Conservation (phyloP, 2,329 filamentous ascomycete genomes). For the Byssoonygena ceratinophila region DNA sequence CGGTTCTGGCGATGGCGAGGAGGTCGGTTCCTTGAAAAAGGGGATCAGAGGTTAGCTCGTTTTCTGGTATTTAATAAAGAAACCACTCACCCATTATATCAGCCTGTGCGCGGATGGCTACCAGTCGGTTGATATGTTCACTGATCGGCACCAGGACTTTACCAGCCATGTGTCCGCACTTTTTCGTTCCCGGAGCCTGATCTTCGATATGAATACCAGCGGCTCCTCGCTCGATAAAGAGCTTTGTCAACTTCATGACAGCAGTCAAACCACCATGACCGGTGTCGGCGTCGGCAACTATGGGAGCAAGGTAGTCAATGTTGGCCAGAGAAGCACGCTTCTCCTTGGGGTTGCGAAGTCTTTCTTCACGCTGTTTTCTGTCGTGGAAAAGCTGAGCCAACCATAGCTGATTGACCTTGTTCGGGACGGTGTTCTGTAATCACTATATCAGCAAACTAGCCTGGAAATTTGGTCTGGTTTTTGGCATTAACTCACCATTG, state of each 20-base stretch:
- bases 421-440: constrained; percentile 83
- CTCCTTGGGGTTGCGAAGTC: constrained; percentile 62
- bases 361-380: constrained; percentile 95
- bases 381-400: constrained; percentile 99
- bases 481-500: constrained; percentile 52
- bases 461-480: not conserved
- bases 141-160: constrained; percentile 94
- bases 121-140: constrained; percentile 95
- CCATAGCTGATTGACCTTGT: constrained; percentile 96
- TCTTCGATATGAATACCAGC: constrained; percentile 98
- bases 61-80: too few species aligned
- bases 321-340: constrained; percentile 65
- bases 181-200: constrained; percentile 96
- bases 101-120: constrained; percentile 92
- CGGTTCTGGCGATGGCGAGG: constrained; percentile 82
- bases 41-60: too few species aligned
- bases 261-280: constrained; percentile 96
- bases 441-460: not conserved
- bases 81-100: constrained; percentile 76
- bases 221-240: constrained; percentile 92
- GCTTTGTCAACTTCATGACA: constrained; percentile 97
- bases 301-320: constrained; percentile 87
- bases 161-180: constrained; percentile 98
- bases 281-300: constrained; percentile 93
- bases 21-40: constrained; percentile 59